These are phyloP conservation scores for Trichomonas tenax DNA, from an alignment of 208 protist genomes.

Conservation along the genomic window DNA sequence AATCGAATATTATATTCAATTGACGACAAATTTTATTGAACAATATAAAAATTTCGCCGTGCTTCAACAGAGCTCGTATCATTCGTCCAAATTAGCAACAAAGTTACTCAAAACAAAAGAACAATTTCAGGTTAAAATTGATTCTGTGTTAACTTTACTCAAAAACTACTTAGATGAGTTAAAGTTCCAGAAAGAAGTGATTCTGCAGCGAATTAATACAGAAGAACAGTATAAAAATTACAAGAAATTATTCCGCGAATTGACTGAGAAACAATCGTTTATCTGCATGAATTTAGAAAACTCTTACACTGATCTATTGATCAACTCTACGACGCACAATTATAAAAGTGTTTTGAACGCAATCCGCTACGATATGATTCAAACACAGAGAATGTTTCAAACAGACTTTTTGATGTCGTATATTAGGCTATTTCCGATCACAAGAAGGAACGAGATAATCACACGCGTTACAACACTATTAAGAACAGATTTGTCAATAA, in stretches of 20 bases:
- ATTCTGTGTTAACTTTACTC: background rate
- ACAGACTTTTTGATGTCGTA: background rate
- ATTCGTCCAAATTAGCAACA: background rate
- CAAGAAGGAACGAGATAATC: background rate
- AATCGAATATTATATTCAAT: background rate
- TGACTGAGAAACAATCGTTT: background rate
- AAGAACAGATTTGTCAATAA: background rate
- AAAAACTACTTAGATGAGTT: background rate
- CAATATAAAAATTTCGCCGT: background rate
- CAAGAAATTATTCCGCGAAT: background rate
- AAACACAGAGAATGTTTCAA: background rate
- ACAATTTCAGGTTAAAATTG: background rate
- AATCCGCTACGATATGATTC: background rate
- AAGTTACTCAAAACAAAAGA: background rate
- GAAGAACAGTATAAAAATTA: background rate
- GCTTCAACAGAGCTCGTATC: background rate
- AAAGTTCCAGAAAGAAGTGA: background rate
- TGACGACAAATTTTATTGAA: background rate
- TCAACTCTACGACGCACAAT: background rate
- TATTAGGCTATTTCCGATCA: background rate
- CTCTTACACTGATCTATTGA: background rate
- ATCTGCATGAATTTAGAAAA: background rate
- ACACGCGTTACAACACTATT: background rate
- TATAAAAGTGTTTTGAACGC: background rate
- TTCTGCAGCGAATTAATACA: background rate